Conservation (phyloP, 805 yeast species). For the Spencermartinsiella europaea region DNA sequence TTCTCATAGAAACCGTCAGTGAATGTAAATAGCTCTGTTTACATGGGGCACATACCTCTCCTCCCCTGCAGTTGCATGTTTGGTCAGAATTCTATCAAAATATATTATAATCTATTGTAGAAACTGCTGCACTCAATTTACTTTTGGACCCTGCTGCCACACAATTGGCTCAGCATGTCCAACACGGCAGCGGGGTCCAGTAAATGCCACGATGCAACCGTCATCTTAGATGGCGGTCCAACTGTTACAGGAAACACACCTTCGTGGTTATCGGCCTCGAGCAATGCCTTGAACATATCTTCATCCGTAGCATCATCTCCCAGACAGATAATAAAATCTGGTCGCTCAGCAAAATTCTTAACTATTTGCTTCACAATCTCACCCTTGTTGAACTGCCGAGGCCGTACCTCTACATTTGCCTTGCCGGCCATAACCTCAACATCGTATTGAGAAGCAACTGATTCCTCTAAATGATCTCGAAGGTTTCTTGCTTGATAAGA, state of each 20-base stretch:
- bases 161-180: constrained; percentile 60
- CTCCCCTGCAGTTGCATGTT: too few species aligned
- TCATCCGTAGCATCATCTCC: constrained; percentile 98
- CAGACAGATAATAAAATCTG: constrained; percentile 77
- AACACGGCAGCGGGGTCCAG: constrained; percentile 79
- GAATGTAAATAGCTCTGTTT: too few species aligned
- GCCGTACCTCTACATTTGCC: constrained; percentile 97
- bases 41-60: too few species aligned
- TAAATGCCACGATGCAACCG: constrained; percentile 80
- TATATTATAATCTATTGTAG: too few species aligned
- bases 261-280: constrained; percentile 29
- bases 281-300: constrained; percentile 86
- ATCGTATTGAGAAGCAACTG: constrained; percentile 62
- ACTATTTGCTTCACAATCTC: constrained; percentile 85
- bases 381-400: constrained; percentile 91
- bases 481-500: constrained; percentile 75
- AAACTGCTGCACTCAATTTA: not conserved
- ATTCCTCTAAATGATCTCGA: constrained; percentile 53
- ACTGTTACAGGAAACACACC: constrained; percentile 81
- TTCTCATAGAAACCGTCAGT: too few species aligned
- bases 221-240: constrained; percentile 84
- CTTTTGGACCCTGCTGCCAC: not conserved
- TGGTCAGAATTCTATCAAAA: too few species aligned
- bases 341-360: constrained; percentile 39
- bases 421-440: constrained; percentile 96